These are phyloP conservation scores for Vigna reflexopilosa DNA, from an alignment of 306 rosid species.

Conservation along the genomic window DNA sequence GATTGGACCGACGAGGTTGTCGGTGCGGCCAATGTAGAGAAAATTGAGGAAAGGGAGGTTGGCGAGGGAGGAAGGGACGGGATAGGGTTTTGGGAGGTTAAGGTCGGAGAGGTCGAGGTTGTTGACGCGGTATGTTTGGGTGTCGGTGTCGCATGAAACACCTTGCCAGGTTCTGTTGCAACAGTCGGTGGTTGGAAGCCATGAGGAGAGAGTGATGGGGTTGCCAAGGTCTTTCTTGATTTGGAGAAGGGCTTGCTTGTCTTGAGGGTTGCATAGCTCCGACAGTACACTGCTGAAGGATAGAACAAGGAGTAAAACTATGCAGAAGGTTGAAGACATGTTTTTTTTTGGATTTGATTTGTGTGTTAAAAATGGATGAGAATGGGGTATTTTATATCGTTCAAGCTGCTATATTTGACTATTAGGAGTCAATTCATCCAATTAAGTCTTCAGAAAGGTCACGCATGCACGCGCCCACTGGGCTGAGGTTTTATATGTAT, in stretches of 20 bases:
- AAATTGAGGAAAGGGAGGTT: neutral
- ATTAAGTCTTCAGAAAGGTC: too few relatives aligned
- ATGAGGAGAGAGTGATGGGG: slow-evolving; percentile 39
- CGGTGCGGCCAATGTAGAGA: neutral
- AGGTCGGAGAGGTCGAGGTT: neutral
- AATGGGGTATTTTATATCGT: neutral
- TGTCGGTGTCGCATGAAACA: slow-evolving; percentile 40
- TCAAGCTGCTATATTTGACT: too few relatives aligned
- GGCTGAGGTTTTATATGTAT: too few relatives aligned
- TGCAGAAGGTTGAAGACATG: neutral
- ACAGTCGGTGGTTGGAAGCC: slow-evolving; percentile 40
- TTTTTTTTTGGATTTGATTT: neutral
- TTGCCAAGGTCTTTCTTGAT: slow-evolving; percentile 37
- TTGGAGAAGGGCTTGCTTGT: slow-evolving; percentile 38
- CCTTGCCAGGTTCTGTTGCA: slow-evolving; percentile 34
- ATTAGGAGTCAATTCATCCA: too few relatives aligned
- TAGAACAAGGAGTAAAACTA: neutral
- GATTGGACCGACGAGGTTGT: slow-evolving; percentile 39
- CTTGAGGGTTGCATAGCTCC: slow-evolving; percentile 40
- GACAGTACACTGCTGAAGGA: neutral
- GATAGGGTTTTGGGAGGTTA: slow-evolving; percentile 3
- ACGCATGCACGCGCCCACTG: too few relatives aligned
- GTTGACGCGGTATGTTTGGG: slow-evolving; percentile 42
- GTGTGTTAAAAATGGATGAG: neutral
- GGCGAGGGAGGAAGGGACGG: slow-evolving; percentile 15